These are phyloP conservation scores for Poa annua DNA, from an alignment of 176 grass and related monocot genomes.

Conservation along the genomic window DNA sequence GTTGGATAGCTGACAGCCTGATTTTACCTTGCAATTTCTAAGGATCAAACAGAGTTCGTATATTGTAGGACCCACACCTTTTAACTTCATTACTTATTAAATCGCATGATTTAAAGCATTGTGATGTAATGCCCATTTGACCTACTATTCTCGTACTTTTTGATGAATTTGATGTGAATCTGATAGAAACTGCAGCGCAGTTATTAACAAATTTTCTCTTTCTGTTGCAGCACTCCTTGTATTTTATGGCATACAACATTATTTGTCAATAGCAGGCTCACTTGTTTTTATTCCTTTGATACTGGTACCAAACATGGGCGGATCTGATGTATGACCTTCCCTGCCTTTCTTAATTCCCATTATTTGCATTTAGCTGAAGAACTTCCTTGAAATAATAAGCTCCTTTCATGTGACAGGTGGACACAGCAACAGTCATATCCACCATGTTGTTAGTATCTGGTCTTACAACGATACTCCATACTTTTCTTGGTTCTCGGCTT, in stretches of 20 bases:
- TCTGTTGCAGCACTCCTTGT: constrained; percentile 66
- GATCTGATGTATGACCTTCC: constrained; percentile 79
- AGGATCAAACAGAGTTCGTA: constrained; percentile 20
- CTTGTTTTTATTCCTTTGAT: constrained; percentile 99
- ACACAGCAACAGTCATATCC: constrained; percentile 95
- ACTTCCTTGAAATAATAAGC: constrained; percentile 40
- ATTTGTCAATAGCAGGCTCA: constrained; percentile 94
- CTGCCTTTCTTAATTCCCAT: constrained; percentile 46
- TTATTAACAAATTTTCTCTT: constrained; percentile 45
- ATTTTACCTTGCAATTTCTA: not conserved
- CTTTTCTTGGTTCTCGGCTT: constrained; percentile 90
- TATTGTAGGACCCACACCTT: not conserved
- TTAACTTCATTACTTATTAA: constrained; percentile 17
- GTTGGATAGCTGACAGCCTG: not conserved
- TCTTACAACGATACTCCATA: constrained; percentile 91
- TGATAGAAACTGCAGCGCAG: constrained; percentile 17
- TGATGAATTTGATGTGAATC: constrained; percentile 31
- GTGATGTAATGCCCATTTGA: constrained; percentile 10
- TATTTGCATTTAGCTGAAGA: constrained; percentile 36
- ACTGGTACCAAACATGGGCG: constrained; percentile 92
- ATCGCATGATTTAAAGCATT: not conserved
- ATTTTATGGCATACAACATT: constrained; percentile 96
- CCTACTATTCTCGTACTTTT: not conserved
- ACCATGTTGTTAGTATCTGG: constrained; percentile 89
- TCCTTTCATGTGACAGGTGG: constrained; percentile 69